These are phyloP conservation scores for Nothopassalora personata DNA, from an alignment of 2,329 filamentous ascomycete species.

Conservation along the genomic window DNA sequence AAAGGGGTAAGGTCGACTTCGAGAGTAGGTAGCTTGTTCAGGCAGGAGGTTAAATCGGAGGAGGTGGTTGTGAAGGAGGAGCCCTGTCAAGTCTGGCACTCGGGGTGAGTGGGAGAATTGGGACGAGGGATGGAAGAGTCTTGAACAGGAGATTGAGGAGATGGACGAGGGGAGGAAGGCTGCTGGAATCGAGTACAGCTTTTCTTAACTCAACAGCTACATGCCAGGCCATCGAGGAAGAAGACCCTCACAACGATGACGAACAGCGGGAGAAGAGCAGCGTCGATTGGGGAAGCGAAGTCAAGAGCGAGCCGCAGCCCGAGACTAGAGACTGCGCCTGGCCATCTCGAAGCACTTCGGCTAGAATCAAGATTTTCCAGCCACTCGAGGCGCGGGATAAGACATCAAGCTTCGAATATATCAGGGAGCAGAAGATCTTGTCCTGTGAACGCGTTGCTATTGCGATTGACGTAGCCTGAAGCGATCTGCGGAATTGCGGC, in stretches of 20 bases:
- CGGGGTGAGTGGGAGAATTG: slow-evolving; percentile 5
- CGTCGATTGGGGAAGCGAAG: neutral
- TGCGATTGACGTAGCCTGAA: neutral
- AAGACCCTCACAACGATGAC: neutral
- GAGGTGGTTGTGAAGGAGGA: slow-evolving; percentile 14
- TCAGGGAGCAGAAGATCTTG: neutral
- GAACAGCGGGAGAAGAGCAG: neutral
- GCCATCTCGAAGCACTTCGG: neutral
- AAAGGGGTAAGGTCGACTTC: slow-evolving; percentile 4
- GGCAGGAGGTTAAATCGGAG: slow-evolving; percentile 21
- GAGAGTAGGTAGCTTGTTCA: slow-evolving; percentile 14
- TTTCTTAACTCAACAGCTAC: neutral
- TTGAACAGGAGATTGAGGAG: slow-evolving; percentile 17
- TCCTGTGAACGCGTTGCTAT: neutral
- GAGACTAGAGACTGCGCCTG: neutral
- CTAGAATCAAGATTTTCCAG: neutral
- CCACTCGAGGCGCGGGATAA: neutral
- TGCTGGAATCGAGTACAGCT: slow-evolving; percentile 1
- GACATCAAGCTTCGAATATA: neutral
- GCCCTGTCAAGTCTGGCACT: neutral
- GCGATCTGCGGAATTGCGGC: no score
- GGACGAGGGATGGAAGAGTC: slow-evolving; percentile 4
- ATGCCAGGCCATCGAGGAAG: neutral
- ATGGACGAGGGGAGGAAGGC: slow-evolving; percentile 10
- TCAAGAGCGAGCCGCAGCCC: neutral